Evolutionary conservation across 768 basidiomycete genomes (phyloP).

Genomic region (Lactarius vividus): DNA sequence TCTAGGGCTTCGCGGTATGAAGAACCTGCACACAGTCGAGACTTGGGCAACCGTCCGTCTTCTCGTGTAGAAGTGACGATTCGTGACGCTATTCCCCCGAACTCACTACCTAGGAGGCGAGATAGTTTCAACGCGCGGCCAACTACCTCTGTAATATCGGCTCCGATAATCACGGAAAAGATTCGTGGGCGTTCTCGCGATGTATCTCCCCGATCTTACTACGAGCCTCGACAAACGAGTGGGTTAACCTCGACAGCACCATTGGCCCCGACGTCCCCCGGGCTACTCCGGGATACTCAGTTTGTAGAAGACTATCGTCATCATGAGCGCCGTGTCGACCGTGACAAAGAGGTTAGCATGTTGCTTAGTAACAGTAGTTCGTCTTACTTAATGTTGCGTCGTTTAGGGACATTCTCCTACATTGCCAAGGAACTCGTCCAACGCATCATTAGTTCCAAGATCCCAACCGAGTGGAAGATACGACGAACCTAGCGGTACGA

Average conservation of each 20-base stretch:
- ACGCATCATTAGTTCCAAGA: not conserved
- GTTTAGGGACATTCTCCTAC: conserved; percentile 6
- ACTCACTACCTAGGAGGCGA: conserved; percentile 1
- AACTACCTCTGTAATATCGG: not conserved
- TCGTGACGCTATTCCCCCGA: conserved; percentile 1
- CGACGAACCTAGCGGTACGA: conserved; percentile 14
- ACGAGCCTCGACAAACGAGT: conserved; percentile 9
- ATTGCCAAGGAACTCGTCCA: not conserved
- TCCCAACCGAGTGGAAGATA: conserved; percentile 8
- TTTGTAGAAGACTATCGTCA: conserved; percentile 4
- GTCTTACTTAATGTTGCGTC: not conserved
- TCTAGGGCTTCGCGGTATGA: conserved; percentile 16
- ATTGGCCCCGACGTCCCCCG: not conserved
- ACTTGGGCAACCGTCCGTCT: conserved; percentile 5
- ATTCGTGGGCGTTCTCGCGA: conserved; percentile 8
- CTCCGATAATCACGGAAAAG: conserved; percentile 1
- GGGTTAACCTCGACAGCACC: not conserved
- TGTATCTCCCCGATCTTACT: conserved; percentile 7
- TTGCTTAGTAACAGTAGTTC: not conserved
- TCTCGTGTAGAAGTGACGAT: conserved; percentile 1
- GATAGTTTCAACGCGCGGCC: conserved; percentile 1
- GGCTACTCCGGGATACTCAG: conserved; percentile 6
- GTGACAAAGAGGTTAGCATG: conserved; percentile 6
- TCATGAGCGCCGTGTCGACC: conserved; percentile 14
- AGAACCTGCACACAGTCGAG: conserved; percentile 12